phyloP scores from a whole-genome alignment of 2,329 filamentous ascomycete genomes.

The Arthrobotrys pseudoclavata region DNA sequence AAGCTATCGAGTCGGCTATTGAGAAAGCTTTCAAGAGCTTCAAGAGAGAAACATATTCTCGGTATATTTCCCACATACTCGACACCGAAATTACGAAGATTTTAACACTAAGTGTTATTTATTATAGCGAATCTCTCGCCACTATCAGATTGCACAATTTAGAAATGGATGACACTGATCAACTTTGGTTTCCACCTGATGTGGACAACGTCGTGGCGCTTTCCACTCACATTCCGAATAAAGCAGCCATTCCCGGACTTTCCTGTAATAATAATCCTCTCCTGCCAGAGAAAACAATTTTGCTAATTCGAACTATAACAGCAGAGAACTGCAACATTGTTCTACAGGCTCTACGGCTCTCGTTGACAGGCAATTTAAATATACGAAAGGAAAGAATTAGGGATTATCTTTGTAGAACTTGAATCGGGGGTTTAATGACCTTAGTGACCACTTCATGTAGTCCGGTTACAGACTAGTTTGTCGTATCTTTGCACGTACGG shows the following conservation, averaged over 20 bases:
- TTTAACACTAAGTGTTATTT: neutral
- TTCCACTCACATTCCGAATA: neutral
- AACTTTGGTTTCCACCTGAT: neutral
- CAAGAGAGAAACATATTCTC: neutral
- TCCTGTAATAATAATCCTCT: neutral
- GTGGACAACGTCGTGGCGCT: neutral
- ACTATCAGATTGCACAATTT: neutral
- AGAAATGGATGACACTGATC: neutral
- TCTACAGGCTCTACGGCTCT: neutral
- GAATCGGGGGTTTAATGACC: too few relatives aligned
- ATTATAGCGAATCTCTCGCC: neutral
- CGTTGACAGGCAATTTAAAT: neutral
- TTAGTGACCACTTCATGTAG: too few relatives aligned
- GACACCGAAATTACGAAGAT: neutral
- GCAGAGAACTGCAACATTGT: neutral
- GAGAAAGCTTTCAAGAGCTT: neutral
- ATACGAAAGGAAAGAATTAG: neutral
- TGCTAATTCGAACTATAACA: neutral
- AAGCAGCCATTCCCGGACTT: neutral
- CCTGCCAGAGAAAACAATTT: neutral
- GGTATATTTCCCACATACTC: neutral
- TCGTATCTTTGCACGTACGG: too few relatives aligned
- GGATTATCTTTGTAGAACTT: neutral
- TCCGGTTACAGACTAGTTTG: too few relatives aligned
- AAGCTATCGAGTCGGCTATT: neutral